Conservation (phyloP, 129 eudicot species). For the Artemisia tridentata region DNA sequence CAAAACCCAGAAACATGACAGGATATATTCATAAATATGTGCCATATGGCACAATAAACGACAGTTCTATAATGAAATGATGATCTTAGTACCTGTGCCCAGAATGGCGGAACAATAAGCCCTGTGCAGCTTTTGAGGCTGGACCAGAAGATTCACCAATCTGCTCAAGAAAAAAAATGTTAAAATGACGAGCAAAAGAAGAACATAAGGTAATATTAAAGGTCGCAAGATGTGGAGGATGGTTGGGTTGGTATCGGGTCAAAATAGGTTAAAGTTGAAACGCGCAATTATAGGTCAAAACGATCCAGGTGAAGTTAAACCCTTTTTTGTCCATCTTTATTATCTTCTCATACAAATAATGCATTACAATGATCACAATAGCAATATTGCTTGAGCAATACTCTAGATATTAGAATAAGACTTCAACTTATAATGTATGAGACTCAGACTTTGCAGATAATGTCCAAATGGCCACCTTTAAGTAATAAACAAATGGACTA, state of each 20-base stretch:
- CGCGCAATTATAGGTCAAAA: not conserved
- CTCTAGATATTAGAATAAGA: no score
- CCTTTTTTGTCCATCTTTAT: no score
- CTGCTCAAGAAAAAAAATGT: constrained; percentile 20
- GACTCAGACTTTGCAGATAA: no score
- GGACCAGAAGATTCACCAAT: constrained; percentile 30
- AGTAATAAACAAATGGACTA: not conserved
- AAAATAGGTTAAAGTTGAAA: not conserved
- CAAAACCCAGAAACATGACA: not conserved
- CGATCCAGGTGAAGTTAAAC: no score
- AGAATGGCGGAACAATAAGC: constrained; percentile 78
- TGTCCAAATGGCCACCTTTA: constrained; percentile 1
- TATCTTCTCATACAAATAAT: no score
- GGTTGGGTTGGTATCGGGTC: not conserved
- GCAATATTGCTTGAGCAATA: no score
- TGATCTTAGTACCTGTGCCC: constrained; percentile 67
- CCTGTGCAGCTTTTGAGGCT: constrained; percentile 35
- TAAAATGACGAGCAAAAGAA: not conserved
- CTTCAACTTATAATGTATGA: no score
- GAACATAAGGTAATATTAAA: not conserved
- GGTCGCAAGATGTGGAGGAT: not conserved
- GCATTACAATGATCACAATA: no score
- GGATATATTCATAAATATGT: not conserved
- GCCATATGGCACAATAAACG: not conserved
- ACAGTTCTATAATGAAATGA: not conserved